Conservation (phyloP, 352 stramenopile genomes). For the Globisporangium nagaii region DNA sequence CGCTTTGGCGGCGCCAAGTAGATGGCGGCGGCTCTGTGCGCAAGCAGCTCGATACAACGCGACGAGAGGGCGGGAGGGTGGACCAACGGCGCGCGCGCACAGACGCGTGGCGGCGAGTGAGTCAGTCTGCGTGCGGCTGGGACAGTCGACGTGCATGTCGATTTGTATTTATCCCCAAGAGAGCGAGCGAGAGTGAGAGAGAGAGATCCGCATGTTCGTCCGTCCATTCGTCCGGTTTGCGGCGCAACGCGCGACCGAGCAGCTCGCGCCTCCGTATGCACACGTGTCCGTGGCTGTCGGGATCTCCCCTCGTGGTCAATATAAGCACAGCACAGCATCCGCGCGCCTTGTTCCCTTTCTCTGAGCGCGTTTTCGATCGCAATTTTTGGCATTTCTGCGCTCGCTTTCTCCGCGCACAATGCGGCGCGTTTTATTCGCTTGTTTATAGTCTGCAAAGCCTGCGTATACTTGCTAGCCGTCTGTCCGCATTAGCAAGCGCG, state of each 20-base stretch:
- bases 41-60: slow-evolving; percentile 10
- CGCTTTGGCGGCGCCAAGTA: slow-evolving; percentile 40
- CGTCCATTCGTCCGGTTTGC: slow-evolving; percentile 12
- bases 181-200: not conserved
- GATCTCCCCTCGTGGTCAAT: not conserved
- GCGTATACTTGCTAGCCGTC: no score
- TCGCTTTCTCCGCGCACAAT: not conserved
- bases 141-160: not conserved
- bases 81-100: no score
- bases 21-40: not conserved
- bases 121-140: not conserved
- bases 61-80: not conserved
- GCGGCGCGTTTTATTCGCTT: not conserved
- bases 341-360: not conserved
- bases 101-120: not conserved
- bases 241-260: no score
- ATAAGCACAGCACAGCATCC: not conserved
- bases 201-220: not conserved
- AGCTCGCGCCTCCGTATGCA: not conserved
- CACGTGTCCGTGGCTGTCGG: not conserved
- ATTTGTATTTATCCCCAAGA: slow-evolving; percentile 7
- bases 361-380: not conserved
- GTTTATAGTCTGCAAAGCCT: not conserved
- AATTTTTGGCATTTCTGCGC: not conserved
- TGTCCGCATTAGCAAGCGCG: no score